Base-by-base conservation (phyloP, 257 asterid genomes). In the Leptodermis oblonga region DNA sequence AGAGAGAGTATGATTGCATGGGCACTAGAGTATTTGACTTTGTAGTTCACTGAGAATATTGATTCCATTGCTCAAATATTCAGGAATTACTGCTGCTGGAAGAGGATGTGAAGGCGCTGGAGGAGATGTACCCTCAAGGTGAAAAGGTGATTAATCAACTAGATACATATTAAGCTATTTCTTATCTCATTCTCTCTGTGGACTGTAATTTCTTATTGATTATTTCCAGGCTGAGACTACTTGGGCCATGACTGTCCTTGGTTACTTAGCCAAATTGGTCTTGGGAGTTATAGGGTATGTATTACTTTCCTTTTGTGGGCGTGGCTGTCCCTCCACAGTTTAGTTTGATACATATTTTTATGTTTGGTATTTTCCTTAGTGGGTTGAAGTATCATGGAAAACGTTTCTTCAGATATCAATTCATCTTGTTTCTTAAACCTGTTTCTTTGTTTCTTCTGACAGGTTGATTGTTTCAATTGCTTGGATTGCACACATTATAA, bases 101-200 rank as follows among this genome's bases (percentile, higher is more conserved):
- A 82, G 99, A 91, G 30, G 99, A 94, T 46, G 93, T 87, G 73
- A 92, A 94, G 79, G 88, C 95, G 49, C 81, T 94, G 72, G 99
- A 94, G 79, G 97, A 94, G 86, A 88, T 94, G 98, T 94, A 94
- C 82, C 99, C 99, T 72, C 99, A 94, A 79, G 99, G 99, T 49
- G 99, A 94, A 94, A 82, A 94, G 98, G 99, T 94, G 74, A 86
- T 74, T 4, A 42, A 65, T 74, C 62, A 59, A 67, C 51, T 56
- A 65, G 36, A 37, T 53, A 67, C 45, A 68, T 34, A 59, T 60
- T 53, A 26, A 48, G n/a, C 52, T 1, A 42, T 7, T 37, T 59
- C 33, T 33, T 39, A 18, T 31, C 33, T 54, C 65, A 34, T 31
- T n/a, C 1, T 12, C 59, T 31, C 11, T 28, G 52, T 10, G 33